A percentile compares a stretch with the other conserved stretches of the same genome.
These are phyloP conservation scores for Ceratocystis albifundus DNA, from an alignment of 2,329 filamentous ascomycete species.

Conservation along the genomic window DNA sequence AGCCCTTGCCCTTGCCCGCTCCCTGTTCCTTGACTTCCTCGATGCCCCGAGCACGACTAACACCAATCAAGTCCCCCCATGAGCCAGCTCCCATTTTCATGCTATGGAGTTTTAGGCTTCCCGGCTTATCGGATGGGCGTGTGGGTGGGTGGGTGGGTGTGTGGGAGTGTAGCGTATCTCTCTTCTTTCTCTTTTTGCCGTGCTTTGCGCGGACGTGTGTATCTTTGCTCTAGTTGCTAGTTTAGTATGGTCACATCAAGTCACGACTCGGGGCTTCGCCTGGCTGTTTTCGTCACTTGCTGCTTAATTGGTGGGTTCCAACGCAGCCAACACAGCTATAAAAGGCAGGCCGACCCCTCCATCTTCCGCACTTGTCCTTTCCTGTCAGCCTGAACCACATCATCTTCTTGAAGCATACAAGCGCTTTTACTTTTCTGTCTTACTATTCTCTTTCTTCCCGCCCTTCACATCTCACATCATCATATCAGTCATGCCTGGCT, in stretches of 20 bases:
- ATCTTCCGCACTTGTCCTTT: slow-evolving; percentile 4
- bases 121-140: slow-evolving; percentile 3
- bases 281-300: too few relatives aligned
- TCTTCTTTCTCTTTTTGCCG: too few relatives aligned
- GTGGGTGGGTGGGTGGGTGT: background rate
- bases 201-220: background rate
- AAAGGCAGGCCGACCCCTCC: slow-evolving; percentile 2
- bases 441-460: slow-evolving; percentile 6
- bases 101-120: background rate
- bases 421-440: background rate
- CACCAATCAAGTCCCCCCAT: slow-evolving; percentile 4
- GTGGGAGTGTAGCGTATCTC: background rate
- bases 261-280: background rate
- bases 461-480: background rate
- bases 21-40: background rate
- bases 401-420: slow-evolving; percentile 9
- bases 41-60: background rate
- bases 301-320: background rate
- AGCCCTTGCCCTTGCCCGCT: background rate
- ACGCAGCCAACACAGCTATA: background rate
- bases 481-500: slow-evolving; percentile 23
- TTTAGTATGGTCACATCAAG: slow-evolving; percentile 1
- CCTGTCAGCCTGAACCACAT: background rate
- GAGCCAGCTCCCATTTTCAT: background rate
- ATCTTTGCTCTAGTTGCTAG: background rate